Conservation (phyloP, 163 green algal genomes). For the Volvox carteri region DNA sequence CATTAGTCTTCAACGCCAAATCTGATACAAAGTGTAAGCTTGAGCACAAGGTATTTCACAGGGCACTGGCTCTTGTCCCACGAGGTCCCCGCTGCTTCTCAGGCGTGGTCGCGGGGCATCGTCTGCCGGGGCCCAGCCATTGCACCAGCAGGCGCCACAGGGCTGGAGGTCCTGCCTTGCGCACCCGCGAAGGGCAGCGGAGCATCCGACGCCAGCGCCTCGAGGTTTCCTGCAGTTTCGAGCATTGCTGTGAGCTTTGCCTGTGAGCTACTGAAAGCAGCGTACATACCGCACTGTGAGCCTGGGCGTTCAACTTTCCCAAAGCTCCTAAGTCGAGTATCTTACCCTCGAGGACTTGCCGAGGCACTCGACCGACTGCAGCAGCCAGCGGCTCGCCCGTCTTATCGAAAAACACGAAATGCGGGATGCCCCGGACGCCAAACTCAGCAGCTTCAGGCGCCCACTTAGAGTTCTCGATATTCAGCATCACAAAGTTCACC, state of each 20-base stretch:
- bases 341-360: constrained; percentile 71
- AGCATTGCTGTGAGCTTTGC: no score
- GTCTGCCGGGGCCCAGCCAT: constrained; percentile 28
- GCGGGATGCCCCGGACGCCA: constrained; percentile 91
- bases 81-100: no score
- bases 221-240: constrained; percentile 69
- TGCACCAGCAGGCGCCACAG: neutral
- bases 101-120: constrained; percentile 49
- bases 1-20: no score
- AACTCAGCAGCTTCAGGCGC: constrained; percentile 88
- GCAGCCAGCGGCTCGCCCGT: constrained; percentile 75
- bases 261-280: neutral
- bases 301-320: no score
- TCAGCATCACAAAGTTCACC: constrained; percentile 98
- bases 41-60: no score
- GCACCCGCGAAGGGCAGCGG: constrained; percentile 58
- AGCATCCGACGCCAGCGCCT: constrained; percentile 58
- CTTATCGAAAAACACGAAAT: constrained; percentile 93
- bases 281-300: no score
- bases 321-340: no score
- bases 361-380: constrained; percentile 84
- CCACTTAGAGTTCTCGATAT: constrained; percentile 98
- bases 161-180: constrained; percentile 55
- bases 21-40: no score
- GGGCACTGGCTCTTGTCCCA: no score